Evolutionary conservation across 306 rosid species (phyloP), one percentile per base, ranked within the genome.

Genomic region (Medicago arabica): DNA sequence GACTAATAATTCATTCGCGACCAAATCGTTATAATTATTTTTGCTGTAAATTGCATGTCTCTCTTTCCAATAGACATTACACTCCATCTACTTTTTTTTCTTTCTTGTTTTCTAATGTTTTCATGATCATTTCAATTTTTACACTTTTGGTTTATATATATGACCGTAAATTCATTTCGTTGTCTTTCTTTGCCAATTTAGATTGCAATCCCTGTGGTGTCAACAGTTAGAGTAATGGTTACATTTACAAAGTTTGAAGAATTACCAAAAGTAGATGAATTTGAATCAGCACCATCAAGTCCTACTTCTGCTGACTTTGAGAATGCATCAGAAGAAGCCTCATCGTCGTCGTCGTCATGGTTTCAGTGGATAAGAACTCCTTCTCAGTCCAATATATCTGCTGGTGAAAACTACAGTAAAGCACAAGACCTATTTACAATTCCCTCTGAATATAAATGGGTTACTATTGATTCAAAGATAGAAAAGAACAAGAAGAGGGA

Each of bases 131-230:
- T 13, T 43, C 9, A n/a, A 9, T 15, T 14, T 44, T 15, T 2
- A 46, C 14, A 3, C 14, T 12, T 41, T 8, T 63, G 13, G 12
- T 9, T 19, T 19, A 4, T 23, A 14, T 25, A 16, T 1, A 39
- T 69, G 39, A 58, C 13, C 41, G 2, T 65, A 50, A 72, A 36
- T 9, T 4, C 41, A 25, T 65, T 62, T 61, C 49, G 28, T 58
- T 69, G 9, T 40, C 18, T 78, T 76, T 79, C 58, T 28, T 28
- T 28, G 31, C 8, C 50, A 43, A 54, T 83, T 18, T 76, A 96
- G 99, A 97, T 96, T 75, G 96, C 96, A 11, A 89, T 96, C 36
- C 99, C 97, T 9, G 96, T 92, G 78, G 82, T 96, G 55, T 93
- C 98, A 4, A 88, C 97, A 4, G 96, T 96, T 71, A 90, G 86